Evolutionary conservation across 352 stramenopile species (phyloP).

Genomic region (Phytophthora melonis): DNA sequence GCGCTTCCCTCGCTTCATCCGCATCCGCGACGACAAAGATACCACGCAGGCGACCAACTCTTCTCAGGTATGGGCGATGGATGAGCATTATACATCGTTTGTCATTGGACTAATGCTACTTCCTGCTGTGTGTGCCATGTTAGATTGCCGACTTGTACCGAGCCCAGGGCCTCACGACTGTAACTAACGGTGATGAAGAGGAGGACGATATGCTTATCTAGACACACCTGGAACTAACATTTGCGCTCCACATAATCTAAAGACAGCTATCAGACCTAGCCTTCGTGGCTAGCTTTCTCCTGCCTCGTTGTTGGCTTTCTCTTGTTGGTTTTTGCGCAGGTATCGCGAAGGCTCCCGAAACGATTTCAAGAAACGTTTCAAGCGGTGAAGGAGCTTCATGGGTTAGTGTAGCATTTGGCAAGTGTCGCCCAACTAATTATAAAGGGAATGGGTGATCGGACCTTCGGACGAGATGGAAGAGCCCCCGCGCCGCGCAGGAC

Average conservation of each 20-base stretch:
- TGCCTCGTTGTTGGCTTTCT: conserved; percentile 14
- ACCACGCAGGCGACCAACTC: conserved; percentile 96
- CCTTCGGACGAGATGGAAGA: conserved; percentile 13
- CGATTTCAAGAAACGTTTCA: conserved; percentile 27
- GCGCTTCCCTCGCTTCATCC: conserved; percentile 98
- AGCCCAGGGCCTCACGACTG: conserved; percentile 77
- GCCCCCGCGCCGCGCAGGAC: conserved; percentile 7
- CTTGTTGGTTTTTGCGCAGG: conserved; percentile 21
- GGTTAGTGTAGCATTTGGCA: conserved; percentile 18
- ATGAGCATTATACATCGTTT: background rate
- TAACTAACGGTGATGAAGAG: conserved; percentile 68
- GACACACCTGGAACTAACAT: conserved; percentile 25
- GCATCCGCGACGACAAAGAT: conserved; percentile 98
- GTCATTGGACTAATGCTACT: background rate
- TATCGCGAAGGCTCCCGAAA: conserved; percentile 21
- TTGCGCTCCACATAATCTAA: conserved; percentile 20
- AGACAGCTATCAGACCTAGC: conserved; percentile 15
- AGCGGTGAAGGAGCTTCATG: background rate
- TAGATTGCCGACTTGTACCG: conserved; percentile 87
- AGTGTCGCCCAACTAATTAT: conserved; percentile 28
- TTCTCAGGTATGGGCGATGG: conserved; percentile 88
- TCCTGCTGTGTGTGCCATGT: background rate
- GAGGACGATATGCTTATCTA: conserved; percentile 89
- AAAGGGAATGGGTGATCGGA: conserved; percentile 33
- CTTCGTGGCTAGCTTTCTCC: background rate